Percentiles rank a stretch among this genome's conserved stretches.
Evolutionary conservation across 2,329 filamentous ascomycete species (phyloP).

Genomic region (Penicillium hordei): DNA sequence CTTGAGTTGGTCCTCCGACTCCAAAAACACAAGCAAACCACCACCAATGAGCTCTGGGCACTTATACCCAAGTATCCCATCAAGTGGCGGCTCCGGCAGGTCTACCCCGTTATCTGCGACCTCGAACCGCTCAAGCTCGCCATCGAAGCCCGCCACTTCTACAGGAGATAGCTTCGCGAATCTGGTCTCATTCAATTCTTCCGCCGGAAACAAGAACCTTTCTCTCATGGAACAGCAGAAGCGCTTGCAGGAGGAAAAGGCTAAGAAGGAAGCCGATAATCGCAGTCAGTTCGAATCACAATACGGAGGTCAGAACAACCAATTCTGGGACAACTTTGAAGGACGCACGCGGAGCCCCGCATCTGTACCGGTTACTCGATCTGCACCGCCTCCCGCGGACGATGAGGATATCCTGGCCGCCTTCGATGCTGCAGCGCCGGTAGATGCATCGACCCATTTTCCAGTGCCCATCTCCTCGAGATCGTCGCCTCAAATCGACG

Average conservation of each 20-base stretch:
- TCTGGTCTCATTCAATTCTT: constrained; percentile 59
- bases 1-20: constrained; percentile 45
- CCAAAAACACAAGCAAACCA: constrained; percentile 37
- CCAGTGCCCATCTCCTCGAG: constrained; percentile 45
- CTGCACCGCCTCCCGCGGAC: constrained; percentile 47
- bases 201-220: constrained; percentile 62
- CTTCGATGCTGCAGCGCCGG: constrained; percentile 59
- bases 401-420: constrained; percentile 63
- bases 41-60: constrained; percentile 38
- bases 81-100: constrained; percentile 43
- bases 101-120: constrained; percentile 44
- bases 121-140: constrained; percentile 35
- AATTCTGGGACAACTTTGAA: constrained; percentile 74
- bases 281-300: constrained; percentile 70
- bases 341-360: constrained; percentile 48
- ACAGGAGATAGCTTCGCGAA: constrained; percentile 60
- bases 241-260: constrained; percentile 73
- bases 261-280: constrained; percentile 71
- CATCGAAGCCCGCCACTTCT: constrained; percentile 43
- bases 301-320: constrained; percentile 66
- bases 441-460: constrained; percentile 61
- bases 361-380: constrained; percentile 51
- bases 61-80: constrained; percentile 38
- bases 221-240: constrained; percentile 64
- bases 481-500: constrained; percentile 30